phyloP scores from a whole-genome alignment of 371 early-diverging fungal species.

The Circinella umbellata region DNA sequence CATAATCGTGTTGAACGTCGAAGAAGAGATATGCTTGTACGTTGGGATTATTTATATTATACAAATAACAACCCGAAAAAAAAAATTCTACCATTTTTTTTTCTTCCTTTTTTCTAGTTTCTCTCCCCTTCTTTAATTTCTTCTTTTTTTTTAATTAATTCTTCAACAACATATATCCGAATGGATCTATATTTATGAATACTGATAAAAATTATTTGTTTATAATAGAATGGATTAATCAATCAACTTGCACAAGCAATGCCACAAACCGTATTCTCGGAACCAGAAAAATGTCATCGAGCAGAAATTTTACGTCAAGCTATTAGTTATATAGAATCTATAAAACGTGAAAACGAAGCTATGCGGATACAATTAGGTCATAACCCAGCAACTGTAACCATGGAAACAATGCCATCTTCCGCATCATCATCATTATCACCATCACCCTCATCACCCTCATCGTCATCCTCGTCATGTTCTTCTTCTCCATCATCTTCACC shows the following conservation, averaged over 20 bases:
- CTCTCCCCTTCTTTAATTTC: neutral
- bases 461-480: constrained; percentile 1
- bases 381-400: neutral
- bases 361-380: constrained; percentile 20
- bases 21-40: constrained; percentile 52
- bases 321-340: constrained; percentile 31
- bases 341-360: constrained; percentile 27
- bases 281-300: constrained; percentile 27
- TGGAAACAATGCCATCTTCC: too few relatives aligned
- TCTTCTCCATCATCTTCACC: neutral
- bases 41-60: neutral
- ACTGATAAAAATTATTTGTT: neutral
- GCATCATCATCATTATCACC: constrained; percentile 15
- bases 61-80: too few relatives aligned
- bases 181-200: too few relatives aligned
- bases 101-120: too few relatives aligned
- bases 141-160: neutral
- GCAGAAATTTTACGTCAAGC: constrained; percentile 33
- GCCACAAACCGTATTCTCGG: constrained; percentile 16
- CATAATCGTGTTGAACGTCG: constrained; percentile 65
- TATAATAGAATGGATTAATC: constrained; percentile 27
- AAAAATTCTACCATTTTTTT: too few relatives aligned
- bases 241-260: constrained; percentile 28
- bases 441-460: neutral
- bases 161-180: too few relatives aligned